phyloP scores from a whole-genome alignment of 768 basidiomycete species.

The Fomitopsis pulvina region DNA sequence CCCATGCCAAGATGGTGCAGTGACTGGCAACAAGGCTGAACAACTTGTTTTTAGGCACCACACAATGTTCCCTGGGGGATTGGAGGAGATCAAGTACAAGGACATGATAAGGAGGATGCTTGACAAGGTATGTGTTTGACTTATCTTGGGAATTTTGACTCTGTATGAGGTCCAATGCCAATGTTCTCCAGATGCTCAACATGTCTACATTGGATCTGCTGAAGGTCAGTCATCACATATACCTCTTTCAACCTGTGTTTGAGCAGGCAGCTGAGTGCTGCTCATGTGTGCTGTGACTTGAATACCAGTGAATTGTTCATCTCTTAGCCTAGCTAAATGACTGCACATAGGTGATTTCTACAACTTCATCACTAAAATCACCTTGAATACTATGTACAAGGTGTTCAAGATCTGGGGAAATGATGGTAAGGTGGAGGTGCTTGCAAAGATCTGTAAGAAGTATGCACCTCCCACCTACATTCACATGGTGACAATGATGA shows the following conservation, averaged over 20 bases:
- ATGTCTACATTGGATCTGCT: conserved; percentile 32
- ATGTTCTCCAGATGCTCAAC: conserved; percentile 27
- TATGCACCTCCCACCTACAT: conserved; percentile 33
- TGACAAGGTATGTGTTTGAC: conserved; percentile 90
- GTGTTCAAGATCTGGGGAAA: conserved; percentile 27
- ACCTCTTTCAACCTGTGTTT: conserved; percentile 25
- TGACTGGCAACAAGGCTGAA: conserved; percentile 84
- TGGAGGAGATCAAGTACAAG: conserved; percentile 85
- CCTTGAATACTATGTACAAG: conserved; percentile 23
- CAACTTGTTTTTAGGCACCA: conserved; percentile 87
- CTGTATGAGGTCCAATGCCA: conserved; percentile 27
- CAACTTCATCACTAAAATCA: conserved; percentile 28
- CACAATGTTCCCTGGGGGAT: conserved; percentile 86
- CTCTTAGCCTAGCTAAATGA: neutral
- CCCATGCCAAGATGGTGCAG: conserved; percentile 67
- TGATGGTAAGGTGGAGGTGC: conserved; percentile 21
- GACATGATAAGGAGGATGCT: conserved; percentile 81
- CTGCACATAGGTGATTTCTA: conserved; percentile 23
- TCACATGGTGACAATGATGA: conserved; percentile 32
- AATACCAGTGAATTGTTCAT: conserved; percentile 9
- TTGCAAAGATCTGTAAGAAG: conserved; percentile 25
- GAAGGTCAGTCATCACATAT: conserved; percentile 23
- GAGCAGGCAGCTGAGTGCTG: conserved; percentile 26
- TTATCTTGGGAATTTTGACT: too few species aligned
- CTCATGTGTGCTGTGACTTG: conserved; percentile 31